Conservation (phyloP, 2,329 filamentous ascomycete species). For the Curvularia sp. region DNA sequence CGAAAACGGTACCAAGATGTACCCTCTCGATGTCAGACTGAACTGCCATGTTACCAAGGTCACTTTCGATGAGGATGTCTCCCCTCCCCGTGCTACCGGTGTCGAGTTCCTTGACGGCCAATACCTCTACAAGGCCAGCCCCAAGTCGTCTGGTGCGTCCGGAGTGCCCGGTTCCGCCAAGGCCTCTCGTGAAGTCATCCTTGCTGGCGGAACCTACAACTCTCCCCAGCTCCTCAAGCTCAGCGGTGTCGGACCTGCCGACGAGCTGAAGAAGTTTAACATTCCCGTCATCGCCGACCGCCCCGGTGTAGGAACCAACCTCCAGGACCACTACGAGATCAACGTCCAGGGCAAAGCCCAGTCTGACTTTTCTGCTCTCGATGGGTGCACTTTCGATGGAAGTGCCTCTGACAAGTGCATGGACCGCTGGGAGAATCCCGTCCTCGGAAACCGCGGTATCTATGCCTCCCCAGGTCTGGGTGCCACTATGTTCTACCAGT, state of each 20-base stretch:
- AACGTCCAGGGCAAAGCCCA: conserved; percentile 56
- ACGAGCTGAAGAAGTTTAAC: conserved; percentile 60
- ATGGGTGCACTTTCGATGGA: conserved; percentile 53
- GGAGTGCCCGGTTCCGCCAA: conserved; percentile 50
- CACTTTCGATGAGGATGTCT: conserved; percentile 67
- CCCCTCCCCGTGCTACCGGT: conserved; percentile 59
- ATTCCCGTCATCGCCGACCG: conserved; percentile 65
- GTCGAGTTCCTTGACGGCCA: conserved; percentile 55
- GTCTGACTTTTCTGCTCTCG: conserved; percentile 47
- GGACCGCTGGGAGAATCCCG: conserved; percentile 52
- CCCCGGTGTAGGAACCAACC: conserved; percentile 69
- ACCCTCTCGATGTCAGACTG: conserved; percentile 64
- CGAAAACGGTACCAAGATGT: conserved; percentile 60
- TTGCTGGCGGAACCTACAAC: conserved; percentile 64
- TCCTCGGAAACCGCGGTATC: conserved; percentile 56
- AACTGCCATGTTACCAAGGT: conserved; percentile 73
- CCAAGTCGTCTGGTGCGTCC: conserved; percentile 39
- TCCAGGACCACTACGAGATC: conserved; percentile 67
- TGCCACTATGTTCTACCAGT: conserved; percentile 56
- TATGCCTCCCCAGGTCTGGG: conserved; percentile 62
- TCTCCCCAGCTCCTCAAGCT: conserved; percentile 71
- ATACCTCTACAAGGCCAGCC: conserved; percentile 54
- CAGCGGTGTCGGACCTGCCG: conserved; percentile 66
- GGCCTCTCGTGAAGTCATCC: conserved; percentile 44
- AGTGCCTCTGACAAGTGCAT: conserved; percentile 57